phyloP scores from a whole-genome alignment of 2,329 filamentous ascomycete genomes.

The Albifimbria verrucaria region DNA sequence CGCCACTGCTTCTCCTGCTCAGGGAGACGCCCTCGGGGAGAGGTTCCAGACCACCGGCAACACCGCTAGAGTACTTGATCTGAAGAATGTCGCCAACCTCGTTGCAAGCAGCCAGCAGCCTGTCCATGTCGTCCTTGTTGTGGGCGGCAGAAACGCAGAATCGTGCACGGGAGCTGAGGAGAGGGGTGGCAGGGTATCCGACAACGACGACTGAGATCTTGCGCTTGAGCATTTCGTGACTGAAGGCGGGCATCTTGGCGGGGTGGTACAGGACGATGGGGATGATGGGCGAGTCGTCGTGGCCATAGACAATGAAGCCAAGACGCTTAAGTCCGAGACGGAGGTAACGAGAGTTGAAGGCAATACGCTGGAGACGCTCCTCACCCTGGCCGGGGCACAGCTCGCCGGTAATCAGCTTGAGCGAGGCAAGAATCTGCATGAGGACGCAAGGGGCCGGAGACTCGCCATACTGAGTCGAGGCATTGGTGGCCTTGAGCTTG shows the following conservation, averaged over 20 bases:
- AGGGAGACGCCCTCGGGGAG: conserved; percentile 68
- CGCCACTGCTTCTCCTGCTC: conserved; percentile 71
- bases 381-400: conserved; percentile 87
- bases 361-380: conserved; percentile 90
- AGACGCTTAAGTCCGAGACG: conserved; percentile 94
- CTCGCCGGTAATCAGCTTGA: conserved; percentile 87
- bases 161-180: conserved; percentile 89
- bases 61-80: conserved; percentile 94
- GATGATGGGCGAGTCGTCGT: conserved; percentile 97
- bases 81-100: conserved; percentile 90
- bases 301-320: conserved; percentile 93
- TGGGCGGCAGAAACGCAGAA: conserved; percentile 96
- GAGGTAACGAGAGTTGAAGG: conserved; percentile 98
- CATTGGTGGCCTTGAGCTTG: conserved; percentile 82
- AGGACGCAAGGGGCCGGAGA: conserved; percentile 83
- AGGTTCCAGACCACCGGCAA: conserved; percentile 81
- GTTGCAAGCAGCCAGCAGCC: conserved; percentile 83
- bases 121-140: conserved; percentile 97
- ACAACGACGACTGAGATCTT: conserved; percentile 98
- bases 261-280: conserved; percentile 94
- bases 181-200: conserved; percentile 91
- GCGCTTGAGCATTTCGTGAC: conserved; percentile 95
- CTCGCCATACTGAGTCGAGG: conserved; percentile 83
- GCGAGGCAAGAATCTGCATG: conserved; percentile 82
- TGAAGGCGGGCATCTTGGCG: conserved; percentile 98